Evolutionary conservation across 306 rosid genomes (phyloP).

Genomic region (Betula pendula): DNA sequence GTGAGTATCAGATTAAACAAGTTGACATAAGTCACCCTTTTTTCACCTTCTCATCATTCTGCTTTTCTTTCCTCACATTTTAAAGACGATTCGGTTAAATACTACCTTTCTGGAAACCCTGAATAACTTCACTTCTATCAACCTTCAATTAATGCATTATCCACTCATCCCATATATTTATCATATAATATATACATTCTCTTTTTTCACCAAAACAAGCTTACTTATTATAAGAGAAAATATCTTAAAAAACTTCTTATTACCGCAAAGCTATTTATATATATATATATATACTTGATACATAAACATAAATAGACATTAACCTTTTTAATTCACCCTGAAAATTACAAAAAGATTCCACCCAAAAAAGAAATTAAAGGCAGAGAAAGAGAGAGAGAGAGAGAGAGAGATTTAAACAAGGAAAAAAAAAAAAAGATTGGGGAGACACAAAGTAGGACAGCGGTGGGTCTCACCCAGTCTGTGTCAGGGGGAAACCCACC

Average conservation of each 20-base stretch:
- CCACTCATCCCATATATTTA: no score
- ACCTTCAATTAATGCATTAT: no score
- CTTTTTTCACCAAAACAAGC: no score
- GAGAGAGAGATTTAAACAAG: background rate
- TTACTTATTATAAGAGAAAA: no score
- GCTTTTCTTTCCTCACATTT: no score
- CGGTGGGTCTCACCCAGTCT: constrained; percentile 62
- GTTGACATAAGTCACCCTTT: no score
- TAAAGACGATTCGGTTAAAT: no score
- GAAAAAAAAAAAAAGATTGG: constrained; percentile 4
- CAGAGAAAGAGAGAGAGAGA: constrained; percentile 16
- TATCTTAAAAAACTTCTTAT: constrained; percentile 25
- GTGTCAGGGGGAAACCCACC: constrained; percentile 40
- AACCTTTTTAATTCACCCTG: constrained; percentile 39
- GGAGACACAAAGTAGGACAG: constrained; percentile 23
- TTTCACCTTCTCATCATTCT: no score
- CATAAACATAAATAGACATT: constrained; percentile 41
- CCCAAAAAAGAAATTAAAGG: constrained; percentile 23
- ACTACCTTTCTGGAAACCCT: no score
- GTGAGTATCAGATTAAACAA: no score
- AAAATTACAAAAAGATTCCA: constrained; percentile 60
- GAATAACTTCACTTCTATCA: no score
- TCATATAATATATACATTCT: no score
- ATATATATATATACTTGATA: constrained; percentile 1
- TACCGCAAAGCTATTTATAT: constrained; percentile 29